These are phyloP conservation scores for Colletotrichum brevisporum DNA, from an alignment of 2,329 filamentous ascomycete species.

Conservation along the genomic window DNA sequence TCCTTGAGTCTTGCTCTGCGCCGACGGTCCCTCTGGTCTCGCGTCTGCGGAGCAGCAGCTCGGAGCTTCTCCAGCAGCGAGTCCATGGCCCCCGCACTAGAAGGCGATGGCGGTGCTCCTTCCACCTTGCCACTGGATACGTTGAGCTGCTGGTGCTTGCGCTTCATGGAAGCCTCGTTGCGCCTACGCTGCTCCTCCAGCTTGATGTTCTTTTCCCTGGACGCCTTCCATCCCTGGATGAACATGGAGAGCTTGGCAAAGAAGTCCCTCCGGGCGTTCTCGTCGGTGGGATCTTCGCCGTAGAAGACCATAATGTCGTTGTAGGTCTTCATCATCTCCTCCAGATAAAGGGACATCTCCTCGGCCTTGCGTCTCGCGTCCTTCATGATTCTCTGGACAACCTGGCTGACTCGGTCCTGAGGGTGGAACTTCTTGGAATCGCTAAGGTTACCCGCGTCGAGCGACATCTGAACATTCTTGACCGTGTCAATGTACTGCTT, in stretches of 20 bases:
- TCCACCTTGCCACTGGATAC: conserved; percentile 56
- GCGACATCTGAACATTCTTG: conserved; percentile 90
- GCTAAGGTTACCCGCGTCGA: conserved; percentile 94
- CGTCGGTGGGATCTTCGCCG: conserved; percentile 92
- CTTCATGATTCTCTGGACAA: conserved; percentile 96
- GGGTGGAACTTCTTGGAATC: conserved; percentile 99
- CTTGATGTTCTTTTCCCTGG: conserved; percentile 88
- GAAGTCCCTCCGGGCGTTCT: conserved; percentile 94
- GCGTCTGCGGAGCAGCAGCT: conserved; percentile 89
- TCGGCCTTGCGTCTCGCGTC: conserved; percentile 96
- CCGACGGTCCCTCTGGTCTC: conserved; percentile 90
- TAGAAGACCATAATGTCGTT: conserved; percentile 98
- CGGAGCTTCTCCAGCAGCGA: conserved; percentile 94
- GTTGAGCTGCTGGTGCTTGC: conserved; percentile 83
- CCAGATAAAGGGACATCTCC: conserved; percentile 92
- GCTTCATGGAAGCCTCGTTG: conserved; percentile 93
- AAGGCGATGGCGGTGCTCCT: conserved; percentile 72
- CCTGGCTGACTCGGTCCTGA: conserved; percentile 91
- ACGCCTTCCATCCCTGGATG: conserved; percentile 95
- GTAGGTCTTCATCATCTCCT: conserved; percentile 92
- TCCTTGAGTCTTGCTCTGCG: conserved; percentile 91
- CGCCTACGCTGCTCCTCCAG: conserved; percentile 86
- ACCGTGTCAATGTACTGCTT: conserved; percentile 96
- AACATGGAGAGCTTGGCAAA: conserved; percentile 94
- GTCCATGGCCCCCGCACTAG: conserved; percentile 93